These are phyloP conservation scores for Phytopythium boreale DNA, from an alignment of 352 stramenopile species.

Conservation along the genomic window DNA sequence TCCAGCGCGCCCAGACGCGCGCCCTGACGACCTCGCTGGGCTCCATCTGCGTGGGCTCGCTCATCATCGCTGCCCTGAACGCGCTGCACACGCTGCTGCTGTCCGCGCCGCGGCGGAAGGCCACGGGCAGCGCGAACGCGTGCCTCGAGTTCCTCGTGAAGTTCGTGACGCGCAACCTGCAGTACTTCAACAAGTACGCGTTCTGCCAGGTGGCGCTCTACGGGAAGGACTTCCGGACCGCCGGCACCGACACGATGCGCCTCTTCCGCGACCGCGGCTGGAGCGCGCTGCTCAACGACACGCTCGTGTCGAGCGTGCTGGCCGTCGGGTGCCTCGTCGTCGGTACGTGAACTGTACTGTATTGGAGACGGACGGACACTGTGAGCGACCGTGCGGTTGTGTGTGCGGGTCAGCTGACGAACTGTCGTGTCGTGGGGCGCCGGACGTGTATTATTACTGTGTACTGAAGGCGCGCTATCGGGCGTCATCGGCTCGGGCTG, in stretches of 20 bases:
- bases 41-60: conserved; percentile 82
- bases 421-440: not conserved
- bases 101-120: conserved; percentile 62
- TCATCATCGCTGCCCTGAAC: conserved; percentile 68
- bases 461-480: conserved; percentile 46
- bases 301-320: conserved; percentile 74
- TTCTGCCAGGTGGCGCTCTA: conserved; percentile 87
- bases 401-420: not conserved
- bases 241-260: conserved; percentile 72
- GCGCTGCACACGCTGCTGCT: conserved; percentile 68
- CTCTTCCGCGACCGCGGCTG: conserved; percentile 81
- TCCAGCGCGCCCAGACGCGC: conserved; percentile 61
- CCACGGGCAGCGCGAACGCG: conserved; percentile 59
- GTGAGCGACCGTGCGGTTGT: too few relatives aligned
- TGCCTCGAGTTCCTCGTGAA: conserved; percentile 81
- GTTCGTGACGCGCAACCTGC: conserved; percentile 66
- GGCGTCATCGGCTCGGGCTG: conserved; percentile 70
- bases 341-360: conserved; percentile 33
- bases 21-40: conserved; percentile 73
- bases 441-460: conserved; percentile 7
- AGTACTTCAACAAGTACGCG: conserved; percentile 88
- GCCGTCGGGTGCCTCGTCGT: conserved; percentile 72
- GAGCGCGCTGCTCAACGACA: conserved; percentile 78
- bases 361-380: not conserved
- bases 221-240: conserved; percentile 75